These are phyloP conservation scores for Fusarium sp. DNA, from an alignment of 2,329 filamentous ascomycete genomes.

Conservation along the genomic window DNA sequence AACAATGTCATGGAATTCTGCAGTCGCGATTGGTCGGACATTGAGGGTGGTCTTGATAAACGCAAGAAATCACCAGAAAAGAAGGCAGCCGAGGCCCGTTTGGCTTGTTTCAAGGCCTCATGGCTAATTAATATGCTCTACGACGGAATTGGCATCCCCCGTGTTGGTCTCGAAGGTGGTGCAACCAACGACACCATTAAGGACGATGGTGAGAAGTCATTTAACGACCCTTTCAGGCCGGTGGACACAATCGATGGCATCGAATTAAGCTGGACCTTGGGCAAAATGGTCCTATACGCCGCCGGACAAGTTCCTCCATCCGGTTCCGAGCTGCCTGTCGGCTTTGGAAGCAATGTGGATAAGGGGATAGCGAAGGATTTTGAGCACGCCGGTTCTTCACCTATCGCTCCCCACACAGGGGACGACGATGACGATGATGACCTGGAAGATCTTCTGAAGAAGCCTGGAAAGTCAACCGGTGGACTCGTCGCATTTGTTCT, in stretches of 20 bases:
- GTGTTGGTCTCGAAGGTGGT: slow-evolving; percentile 78
- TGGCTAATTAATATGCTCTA: slow-evolving; percentile 98
- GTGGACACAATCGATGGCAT: slow-evolving; percentile 91
- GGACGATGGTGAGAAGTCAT: slow-evolving; percentile 73
- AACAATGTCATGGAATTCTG: slow-evolving; percentile 86
- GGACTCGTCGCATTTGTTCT: slow-evolving; percentile 82
- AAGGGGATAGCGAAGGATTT: slow-evolving; percentile 78
- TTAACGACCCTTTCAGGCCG: slow-evolving; percentile 87
- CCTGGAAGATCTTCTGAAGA: slow-evolving; percentile 73
- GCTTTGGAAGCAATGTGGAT: slow-evolving; percentile 87
- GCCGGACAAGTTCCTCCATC: slow-evolving; percentile 83
- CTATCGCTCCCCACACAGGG: slow-evolving; percentile 46
- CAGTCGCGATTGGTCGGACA: slow-evolving; percentile 80
- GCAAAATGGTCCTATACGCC: slow-evolving; percentile 95
- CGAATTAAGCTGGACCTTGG: slow-evolving; percentile 96
- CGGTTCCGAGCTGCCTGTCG: slow-evolving; percentile 74
- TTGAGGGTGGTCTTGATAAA: slow-evolving; percentile 71
- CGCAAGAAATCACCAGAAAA: slow-evolving; percentile 79
- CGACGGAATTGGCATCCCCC: slow-evolving; percentile 92
- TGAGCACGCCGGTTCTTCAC: slow-evolving; percentile 77
- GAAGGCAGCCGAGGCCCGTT: slow-evolving; percentile 80
- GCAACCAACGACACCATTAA: slow-evolving; percentile 76
- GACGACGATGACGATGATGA: slow-evolving; percentile 62
- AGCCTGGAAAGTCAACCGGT: slow-evolving; percentile 74
- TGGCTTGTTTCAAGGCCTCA: slow-evolving; percentile 97